Evolutionary conservation across 2,329 filamentous ascomycete genomes (phyloP).

Genomic region (Aspergillus quadricinctus): DNA sequence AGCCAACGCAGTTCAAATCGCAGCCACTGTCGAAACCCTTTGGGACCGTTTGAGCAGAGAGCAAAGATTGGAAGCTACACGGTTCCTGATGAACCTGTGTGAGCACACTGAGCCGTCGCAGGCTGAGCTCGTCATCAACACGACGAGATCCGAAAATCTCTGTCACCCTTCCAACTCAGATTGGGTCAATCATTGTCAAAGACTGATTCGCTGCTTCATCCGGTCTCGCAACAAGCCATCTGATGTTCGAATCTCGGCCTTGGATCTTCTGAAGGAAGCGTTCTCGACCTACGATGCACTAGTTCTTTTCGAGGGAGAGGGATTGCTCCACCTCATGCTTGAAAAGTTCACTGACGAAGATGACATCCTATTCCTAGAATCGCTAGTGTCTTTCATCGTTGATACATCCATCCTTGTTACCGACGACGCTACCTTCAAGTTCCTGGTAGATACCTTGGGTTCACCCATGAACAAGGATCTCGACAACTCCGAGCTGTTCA

Average conservation of each 20-base stretch:
- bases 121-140: slow-evolving; percentile 35
- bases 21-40: slow-evolving; percentile 30
- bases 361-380: slow-evolving; percentile 36
- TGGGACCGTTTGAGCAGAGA: slow-evolving; percentile 35
- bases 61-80: slow-evolving; percentile 33
- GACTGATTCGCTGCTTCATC: slow-evolving; percentile 35
- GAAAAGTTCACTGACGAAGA: slow-evolving; percentile 34
- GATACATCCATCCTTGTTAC: slow-evolving; percentile 26
- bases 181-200: slow-evolving; percentile 33
- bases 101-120: slow-evolving; percentile 35
- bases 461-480: slow-evolving; percentile 34
- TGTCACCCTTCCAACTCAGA: slow-evolving; percentile 30
- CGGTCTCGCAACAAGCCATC: slow-evolving; percentile 34
- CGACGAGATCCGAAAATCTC: slow-evolving; percentile 29
- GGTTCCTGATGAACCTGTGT: slow-evolving; percentile 34
- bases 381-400: slow-evolving; percentile 36
- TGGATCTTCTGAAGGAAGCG: slow-evolving; percentile 38
- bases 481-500: slow-evolving; percentile 24
- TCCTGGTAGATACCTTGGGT: slow-evolving; percentile 30
- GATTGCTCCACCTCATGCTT: slow-evolving; percentile 30
- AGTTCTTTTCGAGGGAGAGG: slow-evolving; percentile 28
- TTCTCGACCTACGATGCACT: slow-evolving; percentile 29
- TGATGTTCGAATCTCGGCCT: slow-evolving; percentile 37
- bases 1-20: slow-evolving; percentile 35
- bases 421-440: slow-evolving; percentile 30